Evolutionary conservation across 169 alveolate species (phyloP).

Genomic region (Babesia ovata): DNA sequence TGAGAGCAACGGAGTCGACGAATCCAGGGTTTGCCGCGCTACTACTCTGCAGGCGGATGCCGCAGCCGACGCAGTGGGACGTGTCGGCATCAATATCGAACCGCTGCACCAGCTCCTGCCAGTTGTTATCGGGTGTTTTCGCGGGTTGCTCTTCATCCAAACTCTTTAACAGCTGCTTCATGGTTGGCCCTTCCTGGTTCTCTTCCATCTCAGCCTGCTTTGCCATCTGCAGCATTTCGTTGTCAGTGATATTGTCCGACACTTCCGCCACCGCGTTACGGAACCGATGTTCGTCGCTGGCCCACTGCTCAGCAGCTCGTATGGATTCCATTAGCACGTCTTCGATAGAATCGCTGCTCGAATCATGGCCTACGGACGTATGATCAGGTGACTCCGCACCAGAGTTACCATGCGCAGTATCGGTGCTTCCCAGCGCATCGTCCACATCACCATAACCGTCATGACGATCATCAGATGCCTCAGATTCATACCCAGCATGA

Average conservation of each 20-base stretch:
- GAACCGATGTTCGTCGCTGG: constrained; percentile 11
- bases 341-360: background rate
- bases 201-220: constrained; percentile 1
- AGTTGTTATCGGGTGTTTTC: background rate
- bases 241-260: constrained; percentile 25
- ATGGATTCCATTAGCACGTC: constrained; percentile 9
- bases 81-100: constrained; percentile 27
- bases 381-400: background rate
- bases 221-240: constrained; percentile 12
- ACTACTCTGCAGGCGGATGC: constrained; percentile 65
- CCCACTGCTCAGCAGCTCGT: constrained; percentile 30
- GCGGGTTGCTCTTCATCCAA: background rate
- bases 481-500: too few relatives aligned
- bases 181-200: constrained; percentile 12
- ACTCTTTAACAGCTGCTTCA: constrained; percentile 11
- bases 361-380: background rate
- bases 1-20: constrained; percentile 5
- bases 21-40: constrained; percentile 23
- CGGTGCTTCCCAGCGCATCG: background rate
- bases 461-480: too few relatives aligned
- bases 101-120: constrained; percentile 36
- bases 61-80: constrained; percentile 74
- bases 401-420: background rate
- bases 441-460: background rate
- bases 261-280: constrained; percentile 19